Evolutionary conservation across 108 stramenopile species (phyloP), one percentile per base, ranked within the genome.

Genomic region (Hondaea fermentalgiana): DNA sequence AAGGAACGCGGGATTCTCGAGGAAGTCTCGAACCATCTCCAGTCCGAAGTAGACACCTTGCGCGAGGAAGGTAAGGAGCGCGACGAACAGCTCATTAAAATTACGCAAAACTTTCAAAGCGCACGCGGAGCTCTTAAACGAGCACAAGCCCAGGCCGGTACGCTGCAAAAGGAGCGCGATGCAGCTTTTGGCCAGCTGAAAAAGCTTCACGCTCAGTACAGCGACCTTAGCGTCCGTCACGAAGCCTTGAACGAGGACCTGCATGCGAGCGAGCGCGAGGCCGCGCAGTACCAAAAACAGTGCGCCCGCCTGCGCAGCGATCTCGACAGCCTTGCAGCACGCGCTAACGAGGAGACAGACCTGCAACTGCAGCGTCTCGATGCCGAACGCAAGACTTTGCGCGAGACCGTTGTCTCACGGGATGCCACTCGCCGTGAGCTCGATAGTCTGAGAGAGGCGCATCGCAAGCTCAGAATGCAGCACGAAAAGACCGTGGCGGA

Each of bases 21-120:
- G 51, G 76, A 83, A 23, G 49, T 47, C 10, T 47, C 45, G 23
- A 83, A 47, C 2, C 45, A 53, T 3, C 19, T 83, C 43, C 45
- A 83, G 19, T 45, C 14, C 14, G 76, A 83, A 3, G 51, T 83
- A 12, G 76, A 83, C 1, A 3, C 23, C 23, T 28, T 83, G 25
- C 45, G 12, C 10, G 76, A 83, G 23, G 49, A 83, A 53, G 76
- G 76, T 1, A 47, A 83, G 28, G 51, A 83, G 12, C 76, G 76
- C 0, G 76, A 83, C 23, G 49, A 83, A 17, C 76, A 83, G 5
- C 76, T 83, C 76, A 83, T 83, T 83, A 47, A 83, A 23, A 83
- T 83, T 23, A 83, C 76, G 51, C 76, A 83, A 83, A 83, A 83
- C 51, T 83, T 83, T 83, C 76, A 83, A 45, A n/a, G 49, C 76